Base-by-base conservation (phyloP, 1,284 basidiomycete species). In the Austroboletus niveus region DNA sequence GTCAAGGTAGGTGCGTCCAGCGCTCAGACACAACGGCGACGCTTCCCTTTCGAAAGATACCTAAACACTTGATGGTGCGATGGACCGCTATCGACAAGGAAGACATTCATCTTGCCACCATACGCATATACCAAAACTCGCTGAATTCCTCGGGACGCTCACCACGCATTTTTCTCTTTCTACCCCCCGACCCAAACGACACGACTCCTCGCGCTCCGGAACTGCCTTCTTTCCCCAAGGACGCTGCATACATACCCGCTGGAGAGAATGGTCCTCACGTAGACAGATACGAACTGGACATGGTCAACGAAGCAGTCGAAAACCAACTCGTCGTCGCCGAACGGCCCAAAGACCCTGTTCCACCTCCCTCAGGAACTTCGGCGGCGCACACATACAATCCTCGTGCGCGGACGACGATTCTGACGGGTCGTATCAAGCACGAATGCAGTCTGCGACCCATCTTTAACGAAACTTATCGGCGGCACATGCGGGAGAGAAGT, bases 291-390 rank as follows among this genome's bases (percentile, higher is more conserved):
- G 85, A 89, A 61, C 72, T 91, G 36, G 86, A 88, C 30, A 88
- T 90, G 84, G 77, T 87, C 40, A 85, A 88, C 56, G 82, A 87
- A 52, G 68, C 78, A 17, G 86, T 90, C 5, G 82, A 87, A 56
- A 89, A 89, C 69, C 87, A 89, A 65, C 76, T 88, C 52, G 87
- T 89, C 41, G 77, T 90, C 36, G 86, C 87, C 0, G 87, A 89
- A 66, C 78, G 84, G 40, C 84, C 84, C 22, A 89, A 87, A 60
- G 81, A 84, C 53, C 67, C 80, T 3, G 75, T 77, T 7, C 72
- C 80, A 14, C 72, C 43, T 62, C 60, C 15, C 54, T 60, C 29
- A 5, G 60, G 62, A 8, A 81, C 65, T 62, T 82, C 80, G 51
- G 53, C 61, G 2, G 53, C 63, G 10, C 61, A 65, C 17, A 42